Evolutionary conservation across 306 rosid genomes (phyloP), one percentile per base, ranked within the genome.

Genomic region (Erythrophleum fordii): DNA sequence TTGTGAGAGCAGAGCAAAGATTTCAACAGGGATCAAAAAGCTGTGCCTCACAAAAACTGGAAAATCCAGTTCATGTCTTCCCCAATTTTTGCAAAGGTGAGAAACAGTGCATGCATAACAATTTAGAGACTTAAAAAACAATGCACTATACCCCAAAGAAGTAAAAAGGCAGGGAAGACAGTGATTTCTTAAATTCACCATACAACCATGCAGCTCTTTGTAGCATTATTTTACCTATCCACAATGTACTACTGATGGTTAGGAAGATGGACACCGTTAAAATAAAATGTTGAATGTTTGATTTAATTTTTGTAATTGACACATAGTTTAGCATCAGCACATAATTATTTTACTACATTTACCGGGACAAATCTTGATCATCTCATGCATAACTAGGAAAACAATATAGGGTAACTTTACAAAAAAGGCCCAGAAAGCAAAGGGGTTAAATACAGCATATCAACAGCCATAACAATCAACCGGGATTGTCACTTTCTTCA

Each of bases 81-180:
- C 64, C 28, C 23, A 66, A 83, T 25, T 74, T 53, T 28, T 25
- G 81, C 52, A 44, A 73, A 77, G 46, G 25, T 42, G 52, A 65
- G 55, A 82, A 76, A 49, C 9, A 20, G 34, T 13, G 28, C 22
- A 83, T 78, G 28, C 39, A 8, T 37, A 41, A 61, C 71, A 66
- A 45, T 18, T 41, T 64, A 55, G 56, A 11, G 34, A 58, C 29
- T 11, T 68, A 12, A 69, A 68, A 53, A 69, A 53, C 60, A 56
- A 69, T 29, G 56, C 20, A 59, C 35, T 68, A 18, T 49, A 48
- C 29, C 26, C 22, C 64, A 81, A 34, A 70, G 58, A n/a, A 28
- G 23, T 39, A 28, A 71, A 71, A 48, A 71, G 56, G 28, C 49
- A 20, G 44, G 61, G 41, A 49, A 14, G 60, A 14, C 20, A 13